Conservation (phyloP, 768 basidiomycete genomes). For the Epithele typhae region DNA sequence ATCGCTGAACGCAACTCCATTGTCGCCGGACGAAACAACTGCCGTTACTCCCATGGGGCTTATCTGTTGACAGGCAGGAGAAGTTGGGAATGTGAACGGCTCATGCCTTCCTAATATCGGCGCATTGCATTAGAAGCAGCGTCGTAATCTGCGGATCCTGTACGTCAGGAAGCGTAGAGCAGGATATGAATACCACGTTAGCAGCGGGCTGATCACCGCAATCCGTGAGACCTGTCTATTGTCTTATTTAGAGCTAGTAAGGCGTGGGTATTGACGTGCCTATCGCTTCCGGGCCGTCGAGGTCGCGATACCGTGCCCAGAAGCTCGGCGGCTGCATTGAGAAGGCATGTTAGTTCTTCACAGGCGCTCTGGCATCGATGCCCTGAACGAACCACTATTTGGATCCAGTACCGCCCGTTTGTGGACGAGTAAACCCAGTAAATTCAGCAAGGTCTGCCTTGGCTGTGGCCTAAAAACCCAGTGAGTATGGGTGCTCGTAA, state of each 20-base stretch:
- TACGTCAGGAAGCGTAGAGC: slow-evolving; percentile 8
- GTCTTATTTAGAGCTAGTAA: not conserved
- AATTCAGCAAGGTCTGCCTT: no score
- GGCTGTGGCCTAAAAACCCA: slow-evolving; percentile 28
- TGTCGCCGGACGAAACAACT: slow-evolving; percentile 39
- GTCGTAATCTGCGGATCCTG: slow-evolving; percentile 22
- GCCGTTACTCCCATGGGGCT: slow-evolving; percentile 30
- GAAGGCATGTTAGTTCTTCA: not conserved
- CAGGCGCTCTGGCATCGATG: no score
- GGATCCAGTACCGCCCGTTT: slow-evolving; percentile 25
- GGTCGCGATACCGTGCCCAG: slow-evolving; percentile 39
- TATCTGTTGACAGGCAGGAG: slow-evolving; percentile 9
- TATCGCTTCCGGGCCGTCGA: slow-evolving; percentile 39
- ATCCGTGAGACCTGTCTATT: slow-evolving; percentile 13
- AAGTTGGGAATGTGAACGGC: no score
- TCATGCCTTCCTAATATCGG: slow-evolving; percentile 36
- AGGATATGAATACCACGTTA: slow-evolving; percentile 38
- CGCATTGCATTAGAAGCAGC: slow-evolving; percentile 32
- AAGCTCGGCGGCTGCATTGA: slow-evolving; percentile 35
- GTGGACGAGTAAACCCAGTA: slow-evolving; percentile 40
- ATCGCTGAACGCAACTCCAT: slow-evolving; percentile 34
- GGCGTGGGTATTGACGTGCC: slow-evolving; percentile 29
- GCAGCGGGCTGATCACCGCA: slow-evolving; percentile 33
- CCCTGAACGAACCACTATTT: slow-evolving; percentile 32
- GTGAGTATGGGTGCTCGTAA: slow-evolving; percentile 29